Conservation (phyloP, 2,329 filamentous ascomycete genomes). For the Aspergillus terreus region DNA sequence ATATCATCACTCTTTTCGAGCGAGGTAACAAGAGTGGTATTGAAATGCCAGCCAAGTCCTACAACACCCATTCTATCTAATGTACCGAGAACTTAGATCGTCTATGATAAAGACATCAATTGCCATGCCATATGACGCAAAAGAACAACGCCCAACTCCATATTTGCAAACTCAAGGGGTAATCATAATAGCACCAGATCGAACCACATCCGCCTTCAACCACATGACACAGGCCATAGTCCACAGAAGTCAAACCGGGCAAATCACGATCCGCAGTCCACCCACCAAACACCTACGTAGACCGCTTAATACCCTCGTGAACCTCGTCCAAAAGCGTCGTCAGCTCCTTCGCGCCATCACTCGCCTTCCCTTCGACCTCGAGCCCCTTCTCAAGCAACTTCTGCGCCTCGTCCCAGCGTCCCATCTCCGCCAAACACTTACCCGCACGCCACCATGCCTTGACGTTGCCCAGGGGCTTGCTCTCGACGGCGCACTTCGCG, state of each 20-base stretch:
- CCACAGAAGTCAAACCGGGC: no score
- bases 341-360: conserved; percentile 48
- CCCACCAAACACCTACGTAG: neutral
- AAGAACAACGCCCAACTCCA: neutral
- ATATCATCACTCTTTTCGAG: no score
- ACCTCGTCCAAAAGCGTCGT: conserved; percentile 61
- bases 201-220: neutral
- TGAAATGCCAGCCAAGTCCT: no score
- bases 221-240: no score
- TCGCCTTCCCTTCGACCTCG: conserved; percentile 69
- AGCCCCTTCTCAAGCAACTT: conserved; percentile 73
- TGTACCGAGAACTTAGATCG: no score
- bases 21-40: no score
- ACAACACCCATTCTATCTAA: neutral
- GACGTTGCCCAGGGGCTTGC: conserved; percentile 78
- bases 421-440: conserved; percentile 87
- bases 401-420: conserved; percentile 73
- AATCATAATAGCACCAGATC: neutral
- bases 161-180: neutral
- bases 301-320: conserved; percentile 58
- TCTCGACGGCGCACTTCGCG: conserved; percentile 82
- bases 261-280: neutral
- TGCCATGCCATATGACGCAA: neutral
- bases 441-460: conserved; percentile 94
- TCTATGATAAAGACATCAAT: no score